Evolutionary conservation across 2,329 filamentous ascomycete genomes (phyloP).

Genomic region (Seiridium unicorne): DNA sequence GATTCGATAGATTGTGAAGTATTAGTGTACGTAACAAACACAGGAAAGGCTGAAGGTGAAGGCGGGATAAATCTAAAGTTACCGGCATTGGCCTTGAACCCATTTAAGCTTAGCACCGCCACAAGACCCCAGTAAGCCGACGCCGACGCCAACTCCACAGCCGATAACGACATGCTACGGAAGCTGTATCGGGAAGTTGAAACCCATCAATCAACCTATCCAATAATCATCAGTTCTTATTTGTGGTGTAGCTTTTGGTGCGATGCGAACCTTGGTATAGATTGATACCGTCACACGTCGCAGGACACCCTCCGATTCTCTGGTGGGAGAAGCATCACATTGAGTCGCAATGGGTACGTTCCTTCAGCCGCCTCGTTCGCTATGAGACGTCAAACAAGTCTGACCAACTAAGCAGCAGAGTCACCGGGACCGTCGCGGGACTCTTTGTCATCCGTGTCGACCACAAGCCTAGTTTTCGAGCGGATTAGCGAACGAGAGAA

Average conservation of each 20-base stretch:
- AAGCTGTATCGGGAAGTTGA: not conserved
- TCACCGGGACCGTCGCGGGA: constrained; percentile 46
- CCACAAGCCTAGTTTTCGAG: constrained; percentile 79
- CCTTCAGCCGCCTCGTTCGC: not conserved
- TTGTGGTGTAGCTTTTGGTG: no score
- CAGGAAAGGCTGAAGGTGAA: no score
- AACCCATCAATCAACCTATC: not conserved
- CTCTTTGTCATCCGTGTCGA: constrained; percentile 76
- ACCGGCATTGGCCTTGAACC: no score
- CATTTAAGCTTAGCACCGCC: no score
- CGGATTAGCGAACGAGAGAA: constrained; percentile 61
- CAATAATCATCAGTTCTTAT: not conserved
- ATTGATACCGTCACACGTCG: not conserved
- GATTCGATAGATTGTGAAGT: not conserved
- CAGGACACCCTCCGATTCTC: not conserved
- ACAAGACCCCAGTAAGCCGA: not conserved
- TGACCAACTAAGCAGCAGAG: not conserved
- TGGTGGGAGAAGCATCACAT: not conserved
- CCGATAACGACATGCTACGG: not conserved
- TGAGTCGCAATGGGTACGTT: not conserved
- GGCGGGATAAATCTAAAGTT: no score
- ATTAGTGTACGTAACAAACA: not conserved
- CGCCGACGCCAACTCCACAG: not conserved
- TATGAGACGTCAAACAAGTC: not conserved
- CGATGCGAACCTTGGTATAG: no score